phyloP scores from a whole-genome alignment of 2,329 filamentous ascomycete species.

The Botrytis pseudocinerea region DNA sequence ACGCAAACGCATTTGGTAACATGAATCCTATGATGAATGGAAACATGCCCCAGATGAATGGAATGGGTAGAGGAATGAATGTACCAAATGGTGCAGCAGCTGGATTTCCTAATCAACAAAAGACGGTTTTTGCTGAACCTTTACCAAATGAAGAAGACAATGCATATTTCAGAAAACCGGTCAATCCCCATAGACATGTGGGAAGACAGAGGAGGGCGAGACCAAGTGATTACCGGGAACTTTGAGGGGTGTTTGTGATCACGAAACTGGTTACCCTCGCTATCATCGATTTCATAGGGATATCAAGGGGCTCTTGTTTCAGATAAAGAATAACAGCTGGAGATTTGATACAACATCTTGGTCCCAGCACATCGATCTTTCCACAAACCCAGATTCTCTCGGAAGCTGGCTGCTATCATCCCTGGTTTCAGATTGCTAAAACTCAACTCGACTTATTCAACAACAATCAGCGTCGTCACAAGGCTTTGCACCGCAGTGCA shows the following conservation, averaged over 20 bases:
- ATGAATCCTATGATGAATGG: slow-evolving; percentile 40
- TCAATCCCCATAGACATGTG: slow-evolving; percentile 90
- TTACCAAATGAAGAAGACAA: slow-evolving; percentile 73
- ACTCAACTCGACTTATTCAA: background rate
- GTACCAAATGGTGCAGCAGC: slow-evolving; percentile 40
- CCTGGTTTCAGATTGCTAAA: background rate
- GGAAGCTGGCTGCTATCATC: background rate
- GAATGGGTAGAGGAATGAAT: slow-evolving; percentile 39
- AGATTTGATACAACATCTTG: background rate
- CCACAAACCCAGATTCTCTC: background rate
- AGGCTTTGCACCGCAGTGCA: background rate
- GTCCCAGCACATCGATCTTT: background rate
- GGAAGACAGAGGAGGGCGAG: slow-evolving; percentile 76
- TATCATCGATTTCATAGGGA: background rate
- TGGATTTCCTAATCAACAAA: slow-evolving; percentile 58
- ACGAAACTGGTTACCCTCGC: background rate
- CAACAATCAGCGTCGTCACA: background rate
- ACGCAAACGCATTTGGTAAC: slow-evolving; percentile 29
- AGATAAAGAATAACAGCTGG: background rate
- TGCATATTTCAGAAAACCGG: slow-evolving; percentile 92
- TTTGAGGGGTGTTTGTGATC: background rate
- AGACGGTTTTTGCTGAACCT: slow-evolving; percentile 48
- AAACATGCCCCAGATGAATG: slow-evolving; percentile 39
- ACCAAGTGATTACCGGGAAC: slow-evolving; percentile 85
- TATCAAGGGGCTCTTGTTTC: background rate